Evolutionary conservation across 2,329 filamentous ascomycete species (phyloP).

Genomic region (Colletotrichum echinochloae): DNA sequence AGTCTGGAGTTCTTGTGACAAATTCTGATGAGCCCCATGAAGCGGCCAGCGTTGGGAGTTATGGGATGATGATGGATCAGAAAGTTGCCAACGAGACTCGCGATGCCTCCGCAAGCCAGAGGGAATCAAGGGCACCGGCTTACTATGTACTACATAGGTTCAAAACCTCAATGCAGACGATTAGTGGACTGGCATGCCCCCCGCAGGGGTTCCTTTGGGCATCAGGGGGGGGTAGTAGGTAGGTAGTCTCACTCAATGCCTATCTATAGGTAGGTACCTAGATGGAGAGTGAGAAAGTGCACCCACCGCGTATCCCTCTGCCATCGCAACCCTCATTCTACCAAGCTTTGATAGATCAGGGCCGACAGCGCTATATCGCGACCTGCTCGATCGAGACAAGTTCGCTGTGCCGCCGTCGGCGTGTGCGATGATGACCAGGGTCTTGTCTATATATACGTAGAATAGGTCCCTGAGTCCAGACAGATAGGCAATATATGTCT

Average conservation of each 20-base stretch:
- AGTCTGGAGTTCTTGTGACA: neutral
- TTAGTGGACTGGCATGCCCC: conserved; percentile 24
- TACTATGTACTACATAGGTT: neutral
- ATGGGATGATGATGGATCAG: neutral
- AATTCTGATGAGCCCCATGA: neutral
- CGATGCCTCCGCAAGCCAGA: neutral
- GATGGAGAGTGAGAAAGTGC: conserved; percentile 11
- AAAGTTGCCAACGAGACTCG: neutral
- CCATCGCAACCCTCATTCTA: conserved; percentile 19
- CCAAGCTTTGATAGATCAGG: conserved; percentile 28
- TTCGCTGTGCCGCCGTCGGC: conserved; percentile 4
- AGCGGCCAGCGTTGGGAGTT: neutral
- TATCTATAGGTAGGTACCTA: too few relatives aligned
- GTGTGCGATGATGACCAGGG: neutral
- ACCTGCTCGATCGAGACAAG: conserved; percentile 34
- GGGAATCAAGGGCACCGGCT: conserved; percentile 1
- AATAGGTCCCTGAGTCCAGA: neutral
- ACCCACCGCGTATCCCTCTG: conserved; percentile 19
- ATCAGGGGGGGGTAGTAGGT: neutral
- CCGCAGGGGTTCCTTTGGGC: conserved; percentile 4
- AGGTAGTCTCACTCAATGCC: neutral
- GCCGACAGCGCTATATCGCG: conserved; percentile 6
- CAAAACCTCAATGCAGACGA: neutral
- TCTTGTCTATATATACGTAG: neutral
- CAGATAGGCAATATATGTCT: neutral